Base-by-base conservation (phyloP, 1,284 basidiomycete genomes). In the Phellopilus nigrolimitatus region DNA sequence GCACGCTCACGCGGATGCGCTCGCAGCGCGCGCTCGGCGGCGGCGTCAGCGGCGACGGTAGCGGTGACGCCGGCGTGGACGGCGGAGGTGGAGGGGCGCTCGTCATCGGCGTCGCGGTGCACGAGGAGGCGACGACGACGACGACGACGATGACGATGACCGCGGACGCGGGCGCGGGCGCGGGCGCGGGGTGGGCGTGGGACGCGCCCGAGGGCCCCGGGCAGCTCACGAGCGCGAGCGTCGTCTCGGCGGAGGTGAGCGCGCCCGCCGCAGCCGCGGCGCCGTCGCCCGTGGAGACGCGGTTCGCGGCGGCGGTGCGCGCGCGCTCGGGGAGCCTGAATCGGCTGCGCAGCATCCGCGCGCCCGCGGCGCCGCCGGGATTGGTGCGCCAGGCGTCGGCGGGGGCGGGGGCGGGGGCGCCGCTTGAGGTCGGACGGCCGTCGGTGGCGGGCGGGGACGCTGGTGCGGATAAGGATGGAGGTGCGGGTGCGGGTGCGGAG, bases 71-170 rank as follows among this genome's bases (percentile, higher is more conserved):
- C 60, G 57, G 52, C 22, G 62, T 71, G 39, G 13, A 50, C 53
- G n/a, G 13, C 8, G 46, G 49, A 61, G 9, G 64, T 71, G 48
- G 42, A 61, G 56, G 51, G 58, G 57, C 12, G 62, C 60, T 24
- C 55, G 51, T 15, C 57, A 58, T 53, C 60, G 57, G 52, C 22
- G 62, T 71, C 49, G 68, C 59, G 19, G 61, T 63, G 33, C 67
- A 78, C 51, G 77, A 81, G 59, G 72, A 81, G 34, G 61, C 82
- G 30, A 83, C 84, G n/a, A n/a, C 59, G 81, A 84, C 60, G 79
- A 80, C 52, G 75, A 75, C 47, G 76, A 75, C 57, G 47, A 17
- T 15, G 15, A 30, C 3, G 10, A 17, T n/a, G 24, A 10, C 25
- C 9, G 44, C 6, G 40, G 57, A 54, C 44, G 43, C 48, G 30